These are phyloP conservation scores for Calocera cornea DNA, from an alignment of 768 basidiomycete species.

Conservation along the genomic window DNA sequence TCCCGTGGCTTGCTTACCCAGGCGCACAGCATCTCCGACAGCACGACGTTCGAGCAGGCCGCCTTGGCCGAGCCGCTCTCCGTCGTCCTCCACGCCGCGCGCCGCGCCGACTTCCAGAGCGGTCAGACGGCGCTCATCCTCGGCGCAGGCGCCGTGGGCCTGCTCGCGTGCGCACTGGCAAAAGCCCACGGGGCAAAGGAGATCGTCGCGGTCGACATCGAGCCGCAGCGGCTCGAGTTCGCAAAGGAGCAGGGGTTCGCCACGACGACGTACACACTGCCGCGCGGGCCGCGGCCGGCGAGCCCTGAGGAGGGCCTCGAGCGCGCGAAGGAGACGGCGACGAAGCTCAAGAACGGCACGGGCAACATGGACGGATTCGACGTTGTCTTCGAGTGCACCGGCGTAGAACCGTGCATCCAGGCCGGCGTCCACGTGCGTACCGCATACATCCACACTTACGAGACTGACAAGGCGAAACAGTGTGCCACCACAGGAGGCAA, in stretches of 20 bases:
- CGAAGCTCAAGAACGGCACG: constrained; percentile 36
- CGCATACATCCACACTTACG: too few relatives aligned
- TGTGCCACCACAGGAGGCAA: constrained; percentile 73
- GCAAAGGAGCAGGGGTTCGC: constrained; percentile 65
- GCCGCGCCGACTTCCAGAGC: constrained; percentile 30
- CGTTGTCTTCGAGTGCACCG: constrained; percentile 88
- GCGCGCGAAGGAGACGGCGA: constrained; percentile 30
- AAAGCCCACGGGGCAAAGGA: constrained; percentile 47
- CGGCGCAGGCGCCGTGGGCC: constrained; percentile 86
- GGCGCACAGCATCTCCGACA: constrained; percentile 30
- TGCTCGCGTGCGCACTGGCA: constrained; percentile 74
- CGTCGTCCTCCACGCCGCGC: constrained; percentile 57
- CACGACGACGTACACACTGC: constrained; percentile 53
- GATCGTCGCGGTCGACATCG: constrained; percentile 77
- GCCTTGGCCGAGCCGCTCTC: constrained; percentile 90
- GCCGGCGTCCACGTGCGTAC: constrained; percentile 73
- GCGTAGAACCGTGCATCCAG: constrained; percentile 83
- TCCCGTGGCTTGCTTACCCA: too few relatives aligned
- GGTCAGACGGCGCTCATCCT: constrained; percentile 73
- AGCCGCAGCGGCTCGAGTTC: constrained; percentile 65
- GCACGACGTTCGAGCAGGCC: constrained; percentile 62
- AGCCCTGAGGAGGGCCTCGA: constrained; percentile 10
- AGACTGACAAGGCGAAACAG: too few relatives aligned
- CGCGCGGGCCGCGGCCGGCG: constrained; percentile 27
- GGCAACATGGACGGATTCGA: constrained; percentile 72